phyloP scores from a whole-genome alignment of 2,329 filamentous ascomycete species.

The Calcarisporium arbuscula region DNA sequence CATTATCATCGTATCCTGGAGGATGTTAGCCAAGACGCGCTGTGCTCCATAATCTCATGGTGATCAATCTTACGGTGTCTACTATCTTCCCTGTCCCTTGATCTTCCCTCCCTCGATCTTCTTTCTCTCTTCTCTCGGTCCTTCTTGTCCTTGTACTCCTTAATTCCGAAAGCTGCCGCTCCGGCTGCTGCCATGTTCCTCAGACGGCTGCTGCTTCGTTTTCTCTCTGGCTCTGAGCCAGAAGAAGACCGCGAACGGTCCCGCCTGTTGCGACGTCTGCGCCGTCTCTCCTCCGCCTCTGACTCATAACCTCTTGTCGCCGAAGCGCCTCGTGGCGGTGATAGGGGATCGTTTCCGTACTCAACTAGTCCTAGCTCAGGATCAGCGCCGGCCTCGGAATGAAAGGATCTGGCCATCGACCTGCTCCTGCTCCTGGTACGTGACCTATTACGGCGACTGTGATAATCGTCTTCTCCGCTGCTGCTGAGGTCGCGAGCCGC shows the following conservation, averaged over 20 bases:
- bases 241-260: constrained; percentile 28
- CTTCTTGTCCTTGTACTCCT: constrained; percentile 49
- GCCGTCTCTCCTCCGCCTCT: constrained; percentile 37
- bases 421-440: constrained; percentile 38
- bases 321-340: constrained; percentile 31
- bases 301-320: constrained; percentile 38
- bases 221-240: constrained; percentile 29
- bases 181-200: constrained; percentile 51
- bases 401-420: constrained; percentile 44
- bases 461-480: constrained; percentile 29
- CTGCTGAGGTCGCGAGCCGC: constrained; percentile 26
- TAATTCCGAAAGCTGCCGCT: constrained; percentile 57
- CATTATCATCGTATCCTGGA: constrained; percentile 32
- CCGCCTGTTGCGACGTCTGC: constrained; percentile 31
- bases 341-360: constrained; percentile 55
- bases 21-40: no score
- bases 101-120: constrained; percentile 26
- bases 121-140: constrained; percentile 34
- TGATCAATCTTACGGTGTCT: constrained; percentile 2
- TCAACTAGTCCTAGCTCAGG: constrained; percentile 63
- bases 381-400: constrained; percentile 52
- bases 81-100: constrained; percentile 23
- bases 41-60: no score
- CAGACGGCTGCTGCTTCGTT: constrained; percentile 48
- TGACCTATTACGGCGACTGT: constrained; percentile 27